Percentiles rank a stretch among this genome's conserved stretches.
Conservation (phyloP, 441 rosid species). For the Gossypium laxum region DNA sequence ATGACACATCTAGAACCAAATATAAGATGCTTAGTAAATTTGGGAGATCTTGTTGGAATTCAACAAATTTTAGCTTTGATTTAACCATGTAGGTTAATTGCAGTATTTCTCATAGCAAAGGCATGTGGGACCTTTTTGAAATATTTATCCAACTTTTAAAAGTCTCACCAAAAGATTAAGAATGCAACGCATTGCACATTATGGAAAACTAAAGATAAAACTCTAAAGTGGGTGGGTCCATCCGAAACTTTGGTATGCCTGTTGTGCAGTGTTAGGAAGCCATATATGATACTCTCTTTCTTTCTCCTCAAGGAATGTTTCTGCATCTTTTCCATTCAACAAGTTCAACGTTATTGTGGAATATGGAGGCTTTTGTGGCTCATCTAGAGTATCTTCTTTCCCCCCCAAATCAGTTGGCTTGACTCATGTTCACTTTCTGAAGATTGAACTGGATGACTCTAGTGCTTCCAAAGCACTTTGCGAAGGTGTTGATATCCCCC, state of each 20-base stretch:
- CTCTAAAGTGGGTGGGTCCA: neutral
- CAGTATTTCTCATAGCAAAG: conserved; percentile 1
- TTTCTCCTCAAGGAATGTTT: conserved; percentile 34
- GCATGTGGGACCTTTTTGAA: neutral
- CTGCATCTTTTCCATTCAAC: conserved; percentile 37
- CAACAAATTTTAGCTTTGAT: neutral
- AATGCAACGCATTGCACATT: neutral
- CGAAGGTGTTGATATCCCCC: conserved; percentile 37
- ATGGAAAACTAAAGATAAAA: neutral
- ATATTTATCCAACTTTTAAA: neutral
- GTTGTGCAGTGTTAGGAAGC: neutral
- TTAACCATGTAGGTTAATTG: neutral
- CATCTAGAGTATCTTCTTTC: conserved; percentile 31
- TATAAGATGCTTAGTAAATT: neutral
- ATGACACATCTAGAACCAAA: neutral
- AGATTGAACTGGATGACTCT: conserved; percentile 36
- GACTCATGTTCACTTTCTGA: conserved; percentile 41
- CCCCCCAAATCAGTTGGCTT: conserved; percentile 19
- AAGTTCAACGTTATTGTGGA: conserved; percentile 44
- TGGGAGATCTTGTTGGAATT: neutral
- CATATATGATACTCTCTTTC: conserved; percentile 15
- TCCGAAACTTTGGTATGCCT: neutral
- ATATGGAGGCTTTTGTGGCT: conserved; percentile 41
- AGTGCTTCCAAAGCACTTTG: conserved; percentile 40
- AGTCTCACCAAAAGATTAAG: neutral